Conservation (phyloP, 805 yeast genomes). For the Hanseniaspora jakobsenii region DNA sequence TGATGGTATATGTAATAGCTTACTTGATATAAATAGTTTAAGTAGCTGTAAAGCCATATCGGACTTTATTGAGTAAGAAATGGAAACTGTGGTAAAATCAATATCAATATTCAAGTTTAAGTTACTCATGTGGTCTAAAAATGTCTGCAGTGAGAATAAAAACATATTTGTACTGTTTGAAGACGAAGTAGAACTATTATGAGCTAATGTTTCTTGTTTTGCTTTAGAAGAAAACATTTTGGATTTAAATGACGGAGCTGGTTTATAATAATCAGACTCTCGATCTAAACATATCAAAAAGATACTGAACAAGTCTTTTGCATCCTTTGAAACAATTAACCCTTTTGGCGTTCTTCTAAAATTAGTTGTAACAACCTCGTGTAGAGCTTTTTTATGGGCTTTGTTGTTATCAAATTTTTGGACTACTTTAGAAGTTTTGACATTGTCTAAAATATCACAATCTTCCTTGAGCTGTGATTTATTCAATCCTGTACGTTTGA, state of each 20-base stretch:
- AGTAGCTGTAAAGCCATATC: slow-evolving; percentile 40
- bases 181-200: slow-evolving; percentile 39
- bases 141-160: slow-evolving; percentile 44
- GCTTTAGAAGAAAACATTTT: slow-evolving; percentile 25
- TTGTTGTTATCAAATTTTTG: too few species aligned
- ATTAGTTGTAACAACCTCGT: slow-evolving; percentile 34
- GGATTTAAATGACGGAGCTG: too few species aligned
- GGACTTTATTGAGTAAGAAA: slow-evolving; percentile 42
- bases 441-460: too few species aligned
- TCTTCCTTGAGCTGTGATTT: too few species aligned
- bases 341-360: slow-evolving; percentile 44
- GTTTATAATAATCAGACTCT: slow-evolving; percentile 11
- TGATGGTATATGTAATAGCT: slow-evolving; percentile 59
- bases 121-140: slow-evolving; percentile 39
- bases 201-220: neutral
- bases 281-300: slow-evolving; percentile 34
- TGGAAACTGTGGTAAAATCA: slow-evolving; percentile 39
- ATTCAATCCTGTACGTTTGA: too few species aligned
- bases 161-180: too few species aligned
- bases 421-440: too few species aligned
- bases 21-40: slow-evolving; percentile 44
- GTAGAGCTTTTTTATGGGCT: slow-evolving; percentile 26
- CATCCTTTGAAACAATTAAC: slow-evolving; percentile 41
- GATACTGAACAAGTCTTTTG: slow-evolving; percentile 49
- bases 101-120: slow-evolving; percentile 39